These are phyloP conservation scores for Penicillium brasilianum DNA, from an alignment of 2,329 filamentous ascomycete species.

Conservation along the genomic window DNA sequence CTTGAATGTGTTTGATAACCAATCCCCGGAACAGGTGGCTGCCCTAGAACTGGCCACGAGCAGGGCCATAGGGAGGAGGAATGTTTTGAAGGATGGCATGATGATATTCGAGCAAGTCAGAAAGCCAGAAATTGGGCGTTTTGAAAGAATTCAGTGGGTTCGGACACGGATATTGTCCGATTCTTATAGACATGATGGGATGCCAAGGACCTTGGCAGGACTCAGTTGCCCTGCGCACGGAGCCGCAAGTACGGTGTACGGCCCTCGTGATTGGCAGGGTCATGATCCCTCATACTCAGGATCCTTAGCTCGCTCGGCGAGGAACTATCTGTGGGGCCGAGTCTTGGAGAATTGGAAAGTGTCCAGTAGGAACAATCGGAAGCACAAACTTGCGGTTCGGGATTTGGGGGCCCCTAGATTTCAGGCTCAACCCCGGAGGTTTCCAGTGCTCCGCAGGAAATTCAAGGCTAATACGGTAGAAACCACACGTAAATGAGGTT, in stretches of 20 bases:
- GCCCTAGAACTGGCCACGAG: background rate
- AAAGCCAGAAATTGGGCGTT: background rate
- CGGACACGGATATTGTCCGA: too few relatives aligned
- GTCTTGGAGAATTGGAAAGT: background rate
- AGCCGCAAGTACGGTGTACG: background rate
- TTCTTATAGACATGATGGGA: background rate
- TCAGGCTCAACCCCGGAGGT: background rate
- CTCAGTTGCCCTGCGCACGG: background rate
- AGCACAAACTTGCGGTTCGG: background rate
- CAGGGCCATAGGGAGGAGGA: background rate
- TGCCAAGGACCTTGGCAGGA: background rate
- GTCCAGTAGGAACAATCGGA: background rate
- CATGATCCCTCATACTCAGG: background rate
- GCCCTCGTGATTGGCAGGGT: background rate
- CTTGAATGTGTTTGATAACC: background rate
- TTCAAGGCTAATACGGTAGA: too few relatives aligned
- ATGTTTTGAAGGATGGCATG: background rate
- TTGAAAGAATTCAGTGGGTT: background rate
- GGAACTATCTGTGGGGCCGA: background rate
- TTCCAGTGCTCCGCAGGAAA: too few relatives aligned
- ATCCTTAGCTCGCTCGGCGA: background rate
- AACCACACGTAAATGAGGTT: too few relatives aligned
- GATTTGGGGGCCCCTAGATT: background rate
- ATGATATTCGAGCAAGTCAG: too few relatives aligned
- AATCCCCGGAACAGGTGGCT: background rate